Base-by-base conservation (phyloP, 2,329 filamentous ascomycete genomes). In the Aspergillus sp. region DNA sequence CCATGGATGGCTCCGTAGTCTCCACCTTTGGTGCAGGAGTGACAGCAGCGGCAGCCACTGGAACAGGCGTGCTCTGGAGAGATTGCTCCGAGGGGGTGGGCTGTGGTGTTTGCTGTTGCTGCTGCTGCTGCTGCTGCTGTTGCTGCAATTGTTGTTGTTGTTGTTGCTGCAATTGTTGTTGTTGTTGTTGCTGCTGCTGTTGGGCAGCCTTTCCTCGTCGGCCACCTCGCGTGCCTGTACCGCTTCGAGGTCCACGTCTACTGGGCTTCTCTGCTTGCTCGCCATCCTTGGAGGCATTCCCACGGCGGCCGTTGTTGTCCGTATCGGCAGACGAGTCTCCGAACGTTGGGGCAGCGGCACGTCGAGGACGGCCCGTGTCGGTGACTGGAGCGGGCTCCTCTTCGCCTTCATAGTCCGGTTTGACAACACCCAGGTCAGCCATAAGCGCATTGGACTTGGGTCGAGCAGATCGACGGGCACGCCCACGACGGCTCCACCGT, bases 301-400 rank as follows among this genome's bases (percentile, higher is more conserved):
- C 70, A 23, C 77, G 73, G 59, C 76, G 74, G 32, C 73, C 71
- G 39, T 72, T 70, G 10, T 63, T 42, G 38, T 78, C 68, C 39
- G 66, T 56, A 61, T 78, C 70, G 58, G 73, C 69, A 57, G 72
- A 62, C 32, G 75, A 66, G 56, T 75, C 70, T 54, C 80, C 80
- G 71, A 83, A 83, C 0, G 79, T 81, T 7, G 81, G 81, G 2
- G 81, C 81, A 17, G 81, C 81, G 42, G 81, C 81, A 63, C 81
- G 77, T 48, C 78, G 74, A 21, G 81, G 81, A 55, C 81, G 74
- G 32, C 81, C 81, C 49, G 80, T 82, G 59, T 83, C 81, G 10
- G 81, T 83, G 32, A 82, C 79, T 42, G 78, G 73, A 11, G 77
- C 68, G 5, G 73, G 74, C 50, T 77, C 72, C 41, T 81, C 79